Base-by-base conservation (phyloP, 2,329 filamentous ascomycete species). In the Cercospora brassicicola region DNA sequence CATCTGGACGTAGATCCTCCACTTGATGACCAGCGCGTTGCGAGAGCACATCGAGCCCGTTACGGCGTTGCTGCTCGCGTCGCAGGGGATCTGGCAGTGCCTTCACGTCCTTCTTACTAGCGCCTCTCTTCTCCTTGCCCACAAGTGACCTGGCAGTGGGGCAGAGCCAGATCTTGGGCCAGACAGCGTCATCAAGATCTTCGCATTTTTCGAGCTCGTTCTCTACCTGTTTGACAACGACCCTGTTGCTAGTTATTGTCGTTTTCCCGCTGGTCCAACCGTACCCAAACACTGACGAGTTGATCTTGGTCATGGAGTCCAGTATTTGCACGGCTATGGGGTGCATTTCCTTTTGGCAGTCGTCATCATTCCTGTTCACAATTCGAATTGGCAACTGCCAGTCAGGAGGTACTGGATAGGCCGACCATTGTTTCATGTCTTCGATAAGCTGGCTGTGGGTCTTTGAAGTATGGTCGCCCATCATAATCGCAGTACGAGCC, bases 221-320 rank as follows among this genome's bases (percentile, higher is more conserved):
- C 71, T 91, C 87, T 55, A 94, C 87, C 71, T 89, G 85, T 71
- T 87, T 90, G 23, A 87, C 86, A 55, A 90, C 88, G 1, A 86
- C 86, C 23, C 86, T 84, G 75, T 94, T 93, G 69, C 89, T 90
- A 2, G 90, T 92, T 62, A 94, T 79, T 0, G 90, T 93, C 1
- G 89, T 91, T 28, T 86, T 76, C 0, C 84, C 81, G 8, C 82
- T 79, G 9, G 83, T 83, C 91, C 91, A 94, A 15, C 91, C 91
- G 74, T 89, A 88, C 62, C 91, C 81, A 75, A 93, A 92, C 8
- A 92, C 90, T 20, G 89, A 89, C n/a, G 84, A 80, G 73, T 92
- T 93, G 66, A 91, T 87, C 11, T 82, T 79, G 0, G 86, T 88
- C 62, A 91, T 80, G 5, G 82, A 80, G 8, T 81, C 72, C 4